Base-by-base conservation (phyloP, 2,329 filamentous ascomycete species). In the Aspergillus sp. region DNA sequence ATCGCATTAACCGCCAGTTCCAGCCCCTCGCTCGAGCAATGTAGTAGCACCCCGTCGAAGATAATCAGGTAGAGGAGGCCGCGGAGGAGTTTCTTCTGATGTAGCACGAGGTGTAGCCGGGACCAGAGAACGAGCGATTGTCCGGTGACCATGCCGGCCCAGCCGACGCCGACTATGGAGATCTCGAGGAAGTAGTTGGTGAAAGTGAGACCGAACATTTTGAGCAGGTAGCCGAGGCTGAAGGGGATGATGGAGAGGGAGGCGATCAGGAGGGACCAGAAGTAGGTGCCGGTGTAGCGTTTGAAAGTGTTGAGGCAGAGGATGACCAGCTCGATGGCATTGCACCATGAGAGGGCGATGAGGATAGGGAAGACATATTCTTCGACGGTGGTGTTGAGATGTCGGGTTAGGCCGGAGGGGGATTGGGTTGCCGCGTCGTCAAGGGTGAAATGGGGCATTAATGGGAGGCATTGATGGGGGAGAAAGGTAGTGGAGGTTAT, bases 111-210 rank as follows among this genome's bases (percentile, higher is more conserved):
- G 66, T 82, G 79, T 2, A 82, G 71, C 19, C 80, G 75, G 6
- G 80, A 82, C 71, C 80, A 82, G 15, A 82, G 74, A 17, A 82
- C 80, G 15, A 82, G 66, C 2, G 78, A 78, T 66, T 82, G 80
- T 10, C 80, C 80, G 0, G 78, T 80, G n/a, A 81, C 77, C 78
- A 81, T 80, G 41, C 70, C 68, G 39, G 75, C 75, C 79, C 80
- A 81, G 50, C 79, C 79, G 48, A 79, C 59, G 10, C 75, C 74
- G 48, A 80, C 71, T 55, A 81, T 69, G 12, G 72, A 71, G 8
- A 80, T 55, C 28, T 62, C 69, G 1, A 76, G 72, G 45, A 79
- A 70, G 57, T 71, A 70, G n/a, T 68, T 67, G 39, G 74, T 67
- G 41, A 65, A 70, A 52, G 73, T 69, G 65, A 78, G 64, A 47